Evolutionary conservation across 306 rosid species (phyloP).

Genomic region (Rosa multiflora): DNA sequence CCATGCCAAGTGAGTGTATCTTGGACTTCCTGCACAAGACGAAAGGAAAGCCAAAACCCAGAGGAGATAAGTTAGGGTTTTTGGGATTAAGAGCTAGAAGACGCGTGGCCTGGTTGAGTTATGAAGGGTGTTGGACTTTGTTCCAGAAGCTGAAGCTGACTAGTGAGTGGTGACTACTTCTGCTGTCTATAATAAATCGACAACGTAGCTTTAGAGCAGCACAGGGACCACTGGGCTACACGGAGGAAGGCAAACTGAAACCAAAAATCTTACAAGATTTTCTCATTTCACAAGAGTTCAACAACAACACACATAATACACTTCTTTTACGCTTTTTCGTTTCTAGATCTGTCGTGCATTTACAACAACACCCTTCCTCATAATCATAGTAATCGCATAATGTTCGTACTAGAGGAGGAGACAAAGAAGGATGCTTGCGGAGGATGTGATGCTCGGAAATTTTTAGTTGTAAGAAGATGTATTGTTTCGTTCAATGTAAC

Average conservation of each 20-base stretch:
- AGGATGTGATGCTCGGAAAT: background rate
- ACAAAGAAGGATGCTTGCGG: background rate
- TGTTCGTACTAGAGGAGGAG: background rate
- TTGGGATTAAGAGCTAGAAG: slow-evolving; percentile 1
- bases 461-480: background rate
- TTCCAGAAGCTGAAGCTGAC: background rate
- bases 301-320: background rate
- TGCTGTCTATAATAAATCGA: slow-evolving; percentile 35
- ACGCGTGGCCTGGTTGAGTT: slow-evolving; percentile 53
- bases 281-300: background rate
- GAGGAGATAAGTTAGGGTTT: background rate
- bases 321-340: background rate
- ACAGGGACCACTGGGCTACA: slow-evolving; percentile 33
- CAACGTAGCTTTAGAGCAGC: slow-evolving; percentile 60
- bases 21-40: slow-evolving; percentile 12
- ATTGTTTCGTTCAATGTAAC: background rate
- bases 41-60: background rate
- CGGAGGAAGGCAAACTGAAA: slow-evolving; percentile 13
- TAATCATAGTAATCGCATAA: background rate
- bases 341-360: background rate
- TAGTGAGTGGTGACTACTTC: background rate
- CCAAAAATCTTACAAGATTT: slow-evolving; percentile 13
- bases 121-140: slow-evolving; percentile 25
- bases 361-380: slow-evolving; percentile 14
- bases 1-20: no score